Evolutionary conservation across 495 filamentous ascomycete species (phyloP).

Genomic region (Aspergillus conjunctus): DNA sequence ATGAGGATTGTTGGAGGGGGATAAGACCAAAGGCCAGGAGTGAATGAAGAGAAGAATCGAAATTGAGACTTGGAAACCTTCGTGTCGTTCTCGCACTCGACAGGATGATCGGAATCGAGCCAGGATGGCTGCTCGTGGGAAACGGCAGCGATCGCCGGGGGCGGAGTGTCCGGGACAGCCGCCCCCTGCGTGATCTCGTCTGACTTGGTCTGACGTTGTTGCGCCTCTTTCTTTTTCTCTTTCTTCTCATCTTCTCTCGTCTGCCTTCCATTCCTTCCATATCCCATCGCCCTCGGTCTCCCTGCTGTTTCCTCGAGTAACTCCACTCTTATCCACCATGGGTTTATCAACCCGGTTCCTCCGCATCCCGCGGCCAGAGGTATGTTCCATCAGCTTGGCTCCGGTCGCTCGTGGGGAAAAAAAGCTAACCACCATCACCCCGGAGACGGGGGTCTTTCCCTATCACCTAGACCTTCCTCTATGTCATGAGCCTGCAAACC

Average conservation of each 20-base stretch:
- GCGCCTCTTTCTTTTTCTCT: slow-evolving; percentile 18
- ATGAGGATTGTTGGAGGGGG: no score
- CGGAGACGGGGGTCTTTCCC: slow-evolving; percentile 29
- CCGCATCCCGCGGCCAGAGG: slow-evolving; percentile 62
- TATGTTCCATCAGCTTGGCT: slow-evolving; percentile 32
- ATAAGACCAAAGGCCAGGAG: no score
- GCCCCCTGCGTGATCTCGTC: no score
- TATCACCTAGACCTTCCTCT: slow-evolving; percentile 69
- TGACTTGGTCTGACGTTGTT: no score
- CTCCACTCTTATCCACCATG: slow-evolving; percentile 36
- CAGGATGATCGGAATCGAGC: no score
- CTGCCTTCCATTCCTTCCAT: slow-evolving; percentile 24
- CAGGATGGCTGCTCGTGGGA: no score
- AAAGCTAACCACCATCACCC: slow-evolving; percentile 13
- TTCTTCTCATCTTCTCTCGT: slow-evolving; percentile 15
- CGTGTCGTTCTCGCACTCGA: no score
- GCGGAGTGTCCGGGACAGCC: no score
- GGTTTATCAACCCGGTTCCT: slow-evolving; percentile 51
- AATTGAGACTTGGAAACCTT: no score
- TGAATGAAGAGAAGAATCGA: no score
- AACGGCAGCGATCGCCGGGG: no score
- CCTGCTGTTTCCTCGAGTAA: slow-evolving; percentile 6
- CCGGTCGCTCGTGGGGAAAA: slow-evolving; percentile 17
- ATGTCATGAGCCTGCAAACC: slow-evolving; percentile 80
- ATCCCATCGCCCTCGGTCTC: slow-evolving; percentile 13